These are phyloP conservation scores for Scheffersomyces titani DNA, from an alignment of 1,139 yeast genomes.

Conservation along the genomic window DNA sequence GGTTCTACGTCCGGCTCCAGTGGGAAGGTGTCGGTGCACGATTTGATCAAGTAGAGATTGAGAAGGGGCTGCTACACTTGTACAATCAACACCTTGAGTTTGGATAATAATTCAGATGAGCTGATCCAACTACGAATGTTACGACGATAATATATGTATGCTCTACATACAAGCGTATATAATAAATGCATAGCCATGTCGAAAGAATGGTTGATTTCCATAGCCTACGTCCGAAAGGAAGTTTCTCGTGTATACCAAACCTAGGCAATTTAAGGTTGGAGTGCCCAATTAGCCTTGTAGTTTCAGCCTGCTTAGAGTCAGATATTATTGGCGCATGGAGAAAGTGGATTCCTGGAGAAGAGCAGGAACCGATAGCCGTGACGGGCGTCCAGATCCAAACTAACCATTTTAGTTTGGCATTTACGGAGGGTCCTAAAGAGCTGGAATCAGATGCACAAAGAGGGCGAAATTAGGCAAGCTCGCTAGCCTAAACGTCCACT, in stretches of 20 bases:
- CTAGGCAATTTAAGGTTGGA: neutral
- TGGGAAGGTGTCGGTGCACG: slow-evolving; percentile 8
- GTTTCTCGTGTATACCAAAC: neutral
- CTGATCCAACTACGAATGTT: neutral
- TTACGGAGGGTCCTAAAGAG: neutral
- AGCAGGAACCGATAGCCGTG: neutral
- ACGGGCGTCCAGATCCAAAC: neutral
- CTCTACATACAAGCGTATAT: neutral
- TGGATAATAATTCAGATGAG: neutral
- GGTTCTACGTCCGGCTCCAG: slow-evolving; percentile 1
- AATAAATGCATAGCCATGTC: neutral
- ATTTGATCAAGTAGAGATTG: slow-evolving; percentile 8
- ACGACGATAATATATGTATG: neutral
- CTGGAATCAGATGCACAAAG: neutral
- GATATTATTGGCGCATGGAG: neutral
- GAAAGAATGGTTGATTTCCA: neutral
- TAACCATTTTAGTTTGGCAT: neutral
- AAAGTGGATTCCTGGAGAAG: neutral
- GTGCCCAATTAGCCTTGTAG: neutral
- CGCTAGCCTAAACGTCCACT: neutral
- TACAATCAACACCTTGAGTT: neutral
- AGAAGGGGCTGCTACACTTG: neutral
- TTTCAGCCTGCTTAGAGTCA: neutral
- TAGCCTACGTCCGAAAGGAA: neutral
- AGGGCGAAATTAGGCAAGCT: neutral